Conservation (phyloP, 345 rosid species). For the Mangifera indica region DNA sequence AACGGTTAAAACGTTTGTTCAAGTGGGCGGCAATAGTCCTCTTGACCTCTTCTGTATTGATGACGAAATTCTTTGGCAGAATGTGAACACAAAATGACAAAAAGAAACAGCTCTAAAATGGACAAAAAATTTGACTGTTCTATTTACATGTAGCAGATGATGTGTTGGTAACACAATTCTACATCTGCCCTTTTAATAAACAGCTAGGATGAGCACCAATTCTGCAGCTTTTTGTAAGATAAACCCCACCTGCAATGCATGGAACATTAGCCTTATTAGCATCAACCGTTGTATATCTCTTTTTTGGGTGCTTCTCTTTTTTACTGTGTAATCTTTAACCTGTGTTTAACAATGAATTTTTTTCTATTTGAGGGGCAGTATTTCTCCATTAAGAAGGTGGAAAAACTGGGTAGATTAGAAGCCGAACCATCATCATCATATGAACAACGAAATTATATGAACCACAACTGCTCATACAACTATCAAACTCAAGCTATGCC, state of each 20-base stretch:
- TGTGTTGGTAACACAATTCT: slow-evolving; percentile 1
- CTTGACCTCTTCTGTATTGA: slow-evolving; percentile 22
- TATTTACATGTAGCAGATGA: slow-evolving; percentile 11
- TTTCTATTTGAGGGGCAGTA: slow-evolving; percentile 38
- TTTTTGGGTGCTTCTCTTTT: background rate
- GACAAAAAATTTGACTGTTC: slow-evolving; percentile 13
- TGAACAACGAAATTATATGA: background rate
- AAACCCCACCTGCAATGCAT: background rate
- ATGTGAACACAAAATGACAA: slow-evolving; percentile 15
- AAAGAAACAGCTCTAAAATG: slow-evolving; percentile 7
- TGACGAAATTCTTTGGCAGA: slow-evolving; percentile 24
- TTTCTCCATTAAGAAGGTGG: slow-evolving; percentile 42
- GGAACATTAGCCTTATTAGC: background rate
- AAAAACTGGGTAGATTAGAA: slow-evolving; percentile 10
- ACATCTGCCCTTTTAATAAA: background rate
- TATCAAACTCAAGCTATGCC: background rate
- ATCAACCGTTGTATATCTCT: too few relatives aligned
- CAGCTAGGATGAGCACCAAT: slow-evolving; percentile 3
- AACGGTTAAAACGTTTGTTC: slow-evolving; percentile 38
- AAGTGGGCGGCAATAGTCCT: slow-evolving; percentile 33
- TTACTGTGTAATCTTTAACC: background rate
- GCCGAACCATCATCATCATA: slow-evolving; percentile 14
- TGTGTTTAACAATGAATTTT: background rate
- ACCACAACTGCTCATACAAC: slow-evolving; percentile 2
- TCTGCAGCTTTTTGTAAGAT: background rate